Evolutionary conservation across 768 basidiomycete genomes (phyloP).

Genomic region (Lactarius pseudohatsudake): DNA sequence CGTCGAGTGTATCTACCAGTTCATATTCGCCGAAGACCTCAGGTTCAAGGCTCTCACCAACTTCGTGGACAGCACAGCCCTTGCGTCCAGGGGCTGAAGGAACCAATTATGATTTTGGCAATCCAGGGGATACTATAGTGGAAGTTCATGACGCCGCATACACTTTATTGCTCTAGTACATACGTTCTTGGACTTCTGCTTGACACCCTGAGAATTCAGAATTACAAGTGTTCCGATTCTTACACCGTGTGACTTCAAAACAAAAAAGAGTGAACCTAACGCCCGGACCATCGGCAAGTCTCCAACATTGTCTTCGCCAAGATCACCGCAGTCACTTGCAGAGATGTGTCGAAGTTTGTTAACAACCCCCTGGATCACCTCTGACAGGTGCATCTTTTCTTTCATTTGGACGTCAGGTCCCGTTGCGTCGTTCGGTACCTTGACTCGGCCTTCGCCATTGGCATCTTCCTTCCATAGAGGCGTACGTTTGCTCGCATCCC

Average conservation of each 20-base stretch:
- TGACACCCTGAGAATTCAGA: too few species aligned
- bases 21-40: constrained; percentile 8
- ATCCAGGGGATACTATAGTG: not conserved
- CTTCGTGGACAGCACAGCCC: constrained; percentile 8
- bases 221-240: too few species aligned
- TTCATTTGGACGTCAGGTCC: not conserved
- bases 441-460: too few species aligned
- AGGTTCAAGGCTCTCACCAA: constrained; percentile 13
- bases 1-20: constrained; percentile 17
- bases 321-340: not conserved
- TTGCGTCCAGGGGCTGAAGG: not conserved
- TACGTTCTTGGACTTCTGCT: too few species aligned
- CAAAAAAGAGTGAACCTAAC: not conserved
- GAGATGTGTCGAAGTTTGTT: not conserved
- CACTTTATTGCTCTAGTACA: too few species aligned
- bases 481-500: too few species aligned
- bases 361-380: too few species aligned
- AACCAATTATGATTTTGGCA: not conserved
- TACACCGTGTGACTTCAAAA: not conserved
- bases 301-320: too few species aligned
- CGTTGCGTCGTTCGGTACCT: too few species aligned
- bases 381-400: not conserved
- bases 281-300: too few species aligned
- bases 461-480: too few species aligned
- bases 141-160: not conserved